A percentile compares a stretch with the other conserved stretches of the same genome.
Conservation (phyloP, 257 asterid genomes). For the Gentiana dahurica region DNA sequence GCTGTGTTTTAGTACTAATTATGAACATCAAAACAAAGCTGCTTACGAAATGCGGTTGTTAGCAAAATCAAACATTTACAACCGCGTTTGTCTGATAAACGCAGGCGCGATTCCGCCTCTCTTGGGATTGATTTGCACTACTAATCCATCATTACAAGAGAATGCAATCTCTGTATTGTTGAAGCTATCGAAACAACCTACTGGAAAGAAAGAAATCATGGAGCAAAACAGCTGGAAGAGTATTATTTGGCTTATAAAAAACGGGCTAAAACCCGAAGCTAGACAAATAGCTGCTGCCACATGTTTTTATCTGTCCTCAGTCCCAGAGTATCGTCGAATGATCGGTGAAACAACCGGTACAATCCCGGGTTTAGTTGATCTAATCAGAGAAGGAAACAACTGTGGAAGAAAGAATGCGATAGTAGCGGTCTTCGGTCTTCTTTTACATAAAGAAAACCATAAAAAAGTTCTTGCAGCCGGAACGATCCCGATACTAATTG, state of each 20-base stretch:
- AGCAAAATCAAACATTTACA: conserved; percentile 54
- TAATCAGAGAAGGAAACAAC: conserved; percentile 37
- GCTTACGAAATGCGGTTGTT: conserved; percentile 59
- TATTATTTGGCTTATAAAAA: conserved; percentile 30
- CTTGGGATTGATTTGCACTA: conserved; percentile 26
- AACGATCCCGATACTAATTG: conserved; percentile 24
- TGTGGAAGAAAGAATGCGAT: conserved; percentile 62
- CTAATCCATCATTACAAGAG: conserved; percentile 43
- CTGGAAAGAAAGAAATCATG: conserved; percentile 43
- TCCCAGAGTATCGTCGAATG: conserved; percentile 34
- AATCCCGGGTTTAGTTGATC: conserved; percentile 35
- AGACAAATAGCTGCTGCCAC: conserved; percentile 63
- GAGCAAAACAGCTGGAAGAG: conserved; percentile 28
- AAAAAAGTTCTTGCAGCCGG: conserved; percentile 32
- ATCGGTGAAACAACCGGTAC: conserved; percentile 39
- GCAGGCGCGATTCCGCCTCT: conserved; percentile 43
- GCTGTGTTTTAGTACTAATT: conserved; percentile 31
- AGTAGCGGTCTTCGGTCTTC: conserved; percentile 47
- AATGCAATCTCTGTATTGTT: conserved; percentile 46
- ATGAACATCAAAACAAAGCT: conserved; percentile 41
- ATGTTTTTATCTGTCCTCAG: conserved; percentile 49
- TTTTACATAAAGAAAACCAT: conserved; percentile 31
- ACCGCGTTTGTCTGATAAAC: conserved; percentile 41
- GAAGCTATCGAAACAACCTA: conserved; percentile 57
- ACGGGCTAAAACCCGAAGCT: conserved; percentile 36